Evolutionary conservation across 345 rosid genomes (phyloP), one percentile per base, ranked within the genome.

Genomic region (Populus davidiana): DNA sequence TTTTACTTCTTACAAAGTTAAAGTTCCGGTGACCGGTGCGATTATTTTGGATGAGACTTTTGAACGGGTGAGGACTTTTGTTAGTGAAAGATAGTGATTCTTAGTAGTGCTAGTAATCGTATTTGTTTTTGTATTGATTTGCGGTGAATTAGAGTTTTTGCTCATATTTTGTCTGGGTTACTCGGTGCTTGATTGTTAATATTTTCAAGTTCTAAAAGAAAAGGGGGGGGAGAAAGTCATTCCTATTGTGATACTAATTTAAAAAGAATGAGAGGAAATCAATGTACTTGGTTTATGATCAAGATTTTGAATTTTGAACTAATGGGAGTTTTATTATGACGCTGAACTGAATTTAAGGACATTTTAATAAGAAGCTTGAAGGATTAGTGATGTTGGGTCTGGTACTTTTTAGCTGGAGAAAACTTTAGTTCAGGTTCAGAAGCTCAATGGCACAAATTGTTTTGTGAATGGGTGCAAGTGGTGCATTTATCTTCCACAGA

Each of bases 1-100:
- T 85, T 96, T 94, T 81, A 96, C 94, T 69, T 94, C 98, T 78
- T 96, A 96, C 91, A 94, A 96, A 86, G 94, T 90, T 82, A 91
- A 94, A 68, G 99, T 96, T 85, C 99, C 98, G 7, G 99, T 96
- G 52, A 89, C 96, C 1, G 99, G 99, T 79, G 99, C 99, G 23
- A 94, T 96, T 81, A 96, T 96, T 70, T 78, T 96, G 83, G 99
- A 96, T 82, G 96, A 94, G 81, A 88, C 99, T 11, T 91, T 78
- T 85, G 98, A 96, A 81, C 86, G 99, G 93, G 99, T 96, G 81
- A 87, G 92, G 29, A 16, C 47, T 73, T 78, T 75, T 77, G 31
- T 52, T 18, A 54, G 35, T 56, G 66, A 18, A 41, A 41, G 66
- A 18, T 41, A 20, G 20, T 10, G 17, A 27, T 17, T 5, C 16